Base-by-base conservation (phyloP, 768 basidiomycete species). In the Pisolithus microcarpus region DNA sequence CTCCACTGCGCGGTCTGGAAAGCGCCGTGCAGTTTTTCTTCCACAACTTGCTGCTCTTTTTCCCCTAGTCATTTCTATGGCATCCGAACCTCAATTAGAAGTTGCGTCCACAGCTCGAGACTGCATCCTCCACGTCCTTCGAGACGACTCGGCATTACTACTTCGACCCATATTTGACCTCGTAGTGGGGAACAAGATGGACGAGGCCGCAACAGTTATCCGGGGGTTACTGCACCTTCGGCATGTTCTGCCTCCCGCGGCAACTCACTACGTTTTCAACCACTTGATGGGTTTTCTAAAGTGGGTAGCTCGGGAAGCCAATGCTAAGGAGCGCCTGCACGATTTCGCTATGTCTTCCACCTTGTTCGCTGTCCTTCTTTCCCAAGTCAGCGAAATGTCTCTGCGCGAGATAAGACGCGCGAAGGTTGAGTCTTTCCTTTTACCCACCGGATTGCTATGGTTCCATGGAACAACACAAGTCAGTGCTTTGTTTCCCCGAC, bases 391-490 rank as follows among this genome's bases (percentile, higher is more conserved):
- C 58, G 82, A 81, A 11, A 74, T 90, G 71, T 80, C 84, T 4
- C 74, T 85, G 39, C 78, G 83, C 21, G 87, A 87, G 53, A 74
- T 91, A 49, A 77, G 82, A 23, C 78, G 84, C 44, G 80, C 84
- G 11, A 90, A 89, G 59, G 67, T 86, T 11, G 87, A 91, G 47
- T 61, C 70, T 26, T 76, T 86, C 54, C 67, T 88, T 38, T 73
- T 87, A 24, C 87, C 87, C 0, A 78, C 84, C 1, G 85, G 84
- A 2, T 73, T 81, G 0, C 66, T 89, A 7, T 88, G 85, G 85
- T 87, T 86, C 56, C 61, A 76, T 1, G 61, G 78, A 0, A 67
- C 76, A 8, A 73, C 78, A n/a, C 82, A 81, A 0, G 54, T 66
- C 8, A 76, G 77, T 0, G 68, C 78, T 3, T 81, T 85, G 80